A percentile compares a stretch with the other conserved stretches of the same genome.
Conservation (phyloP, 208 protist species). For the Trypanosoma melophagium region DNA sequence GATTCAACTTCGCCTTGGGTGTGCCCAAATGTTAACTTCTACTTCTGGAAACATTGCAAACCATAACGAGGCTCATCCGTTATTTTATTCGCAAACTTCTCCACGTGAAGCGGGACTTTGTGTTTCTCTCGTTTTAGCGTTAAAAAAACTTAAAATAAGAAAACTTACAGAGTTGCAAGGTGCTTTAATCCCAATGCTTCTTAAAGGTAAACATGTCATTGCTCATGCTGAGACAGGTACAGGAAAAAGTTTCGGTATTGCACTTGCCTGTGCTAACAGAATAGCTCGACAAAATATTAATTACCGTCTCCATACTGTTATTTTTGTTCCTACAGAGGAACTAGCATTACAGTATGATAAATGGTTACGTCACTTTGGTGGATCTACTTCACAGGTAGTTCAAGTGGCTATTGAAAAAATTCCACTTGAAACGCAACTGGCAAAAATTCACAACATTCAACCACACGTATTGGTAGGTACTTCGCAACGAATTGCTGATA, state of each 20-base stretch:
- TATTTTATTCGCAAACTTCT: conserved; percentile 77
- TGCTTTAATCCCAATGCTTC: conserved; percentile 78
- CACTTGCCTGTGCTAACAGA: conserved; percentile 81
- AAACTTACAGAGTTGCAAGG: conserved; percentile 85
- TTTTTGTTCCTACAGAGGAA: conserved; percentile 86
- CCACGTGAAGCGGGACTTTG: conserved; percentile 73
- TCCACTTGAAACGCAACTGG: conserved; percentile 76
- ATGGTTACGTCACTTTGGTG: conserved; percentile 85
- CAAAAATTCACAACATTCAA: conserved; percentile 85
- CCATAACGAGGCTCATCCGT: conserved; percentile 79
- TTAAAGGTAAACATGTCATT: conserved; percentile 89
- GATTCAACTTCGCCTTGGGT: conserved; percentile 72
- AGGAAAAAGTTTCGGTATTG: conserved; percentile 90
- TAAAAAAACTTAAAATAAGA: conserved; percentile 68
- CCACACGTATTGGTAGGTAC: conserved; percentile 90
- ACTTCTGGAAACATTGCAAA: conserved; percentile 66
- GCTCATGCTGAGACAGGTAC: conserved; percentile 88
- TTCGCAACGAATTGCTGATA: conserved; percentile 74
- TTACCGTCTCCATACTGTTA: conserved; percentile 87
- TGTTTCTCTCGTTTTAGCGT: conserved; percentile 60
- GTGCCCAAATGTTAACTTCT: conserved; percentile 75
- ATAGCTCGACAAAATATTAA: conserved; percentile 81
- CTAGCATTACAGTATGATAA: conserved; percentile 89
- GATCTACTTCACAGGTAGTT: conserved; percentile 73
- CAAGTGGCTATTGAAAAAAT: conserved; percentile 78